These are phyloP conservation scores for Vitis riparia DNA, from an alignment of 164 flowering plant species.

Conservation along the genomic window DNA sequence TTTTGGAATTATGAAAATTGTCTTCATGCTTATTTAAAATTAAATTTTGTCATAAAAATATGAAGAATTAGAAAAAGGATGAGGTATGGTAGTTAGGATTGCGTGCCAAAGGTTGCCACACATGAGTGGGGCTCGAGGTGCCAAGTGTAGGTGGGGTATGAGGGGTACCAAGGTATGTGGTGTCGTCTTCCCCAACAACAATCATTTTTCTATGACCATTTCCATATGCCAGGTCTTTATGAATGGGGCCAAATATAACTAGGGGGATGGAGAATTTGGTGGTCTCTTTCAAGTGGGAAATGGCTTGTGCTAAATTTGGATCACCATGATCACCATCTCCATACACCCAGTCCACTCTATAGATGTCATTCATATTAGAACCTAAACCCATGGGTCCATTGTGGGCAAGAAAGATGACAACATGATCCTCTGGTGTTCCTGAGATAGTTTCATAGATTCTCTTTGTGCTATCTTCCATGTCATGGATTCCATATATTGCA, in stretches of 20 bases:
- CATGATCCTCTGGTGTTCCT: constrained; percentile 64
- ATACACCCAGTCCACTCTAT: constrained; percentile 76
- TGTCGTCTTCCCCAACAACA: constrained; percentile 50
- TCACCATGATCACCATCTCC: constrained; percentile 90
- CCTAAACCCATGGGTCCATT: constrained; percentile 96
- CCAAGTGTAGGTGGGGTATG: no score
- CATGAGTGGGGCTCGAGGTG: no score
- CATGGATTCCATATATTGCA: constrained; percentile 68
- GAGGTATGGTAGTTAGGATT: no score
- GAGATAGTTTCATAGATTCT: constrained; percentile 61
- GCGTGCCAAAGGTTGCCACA: no score
- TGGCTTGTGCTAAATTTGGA: constrained; percentile 77
- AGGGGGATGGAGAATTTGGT: constrained; percentile 44
- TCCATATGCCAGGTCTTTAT: constrained; percentile 66
- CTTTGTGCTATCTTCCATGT: constrained; percentile 74
- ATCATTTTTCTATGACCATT: constrained; percentile 71
- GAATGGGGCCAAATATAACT: constrained; percentile 95
- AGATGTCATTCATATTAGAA: constrained; percentile 64
- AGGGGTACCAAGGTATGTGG: constrained; percentile 37
- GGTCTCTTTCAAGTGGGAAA: constrained; percentile 53
- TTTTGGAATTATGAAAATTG: no score
- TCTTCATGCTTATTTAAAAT: no score
- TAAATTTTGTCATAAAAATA: no score
- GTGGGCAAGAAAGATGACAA: constrained; percentile 78
- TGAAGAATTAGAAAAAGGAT: no score